These are phyloP conservation scores for Acidomyces sp. DNA, from an alignment of 495 filamentous ascomycete species.

Conservation along the genomic window DNA sequence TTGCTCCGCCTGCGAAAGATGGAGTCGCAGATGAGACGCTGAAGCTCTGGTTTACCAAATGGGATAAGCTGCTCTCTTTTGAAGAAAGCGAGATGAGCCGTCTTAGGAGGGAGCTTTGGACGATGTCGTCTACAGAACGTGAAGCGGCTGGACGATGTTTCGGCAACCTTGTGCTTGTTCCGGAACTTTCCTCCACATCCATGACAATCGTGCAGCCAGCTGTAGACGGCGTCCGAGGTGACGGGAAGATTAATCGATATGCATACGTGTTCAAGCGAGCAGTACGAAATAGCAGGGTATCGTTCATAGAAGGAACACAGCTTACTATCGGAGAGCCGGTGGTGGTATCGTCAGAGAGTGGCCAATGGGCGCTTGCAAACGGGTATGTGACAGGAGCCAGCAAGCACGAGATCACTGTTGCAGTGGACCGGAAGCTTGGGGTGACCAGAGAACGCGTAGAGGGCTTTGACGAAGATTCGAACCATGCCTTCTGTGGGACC, in stretches of 20 bases:
- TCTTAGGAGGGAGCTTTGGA: constrained; percentile 83
- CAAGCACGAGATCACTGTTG: constrained; percentile 63
- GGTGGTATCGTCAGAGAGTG: constrained; percentile 89
- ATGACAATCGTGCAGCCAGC: neutral
- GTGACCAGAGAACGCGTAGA: constrained; percentile 62
- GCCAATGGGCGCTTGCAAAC: constrained; percentile 85
- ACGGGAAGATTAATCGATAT: constrained; percentile 78
- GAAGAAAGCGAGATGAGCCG: constrained; percentile 81
- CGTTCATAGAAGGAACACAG: constrained; percentile 73
- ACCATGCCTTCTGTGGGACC: constrained; percentile 80
- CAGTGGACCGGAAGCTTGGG: constrained; percentile 76
- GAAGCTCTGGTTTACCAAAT: constrained; percentile 78
- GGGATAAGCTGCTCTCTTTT: constrained; percentile 85
- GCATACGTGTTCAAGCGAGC: constrained; percentile 69
- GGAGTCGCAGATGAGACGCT: constrained; percentile 70
- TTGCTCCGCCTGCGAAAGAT: constrained; percentile 41
- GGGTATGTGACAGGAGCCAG: constrained; percentile 71
- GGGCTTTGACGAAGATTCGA: constrained; percentile 59
- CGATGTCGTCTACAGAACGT: constrained; percentile 76
- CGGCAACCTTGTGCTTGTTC: constrained; percentile 61
- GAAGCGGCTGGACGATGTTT: constrained; percentile 75
- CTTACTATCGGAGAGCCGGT: constrained; percentile 81
- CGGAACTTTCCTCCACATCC: constrained; percentile 23
- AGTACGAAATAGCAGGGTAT: constrained; percentile 44
- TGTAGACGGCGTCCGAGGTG: constrained; percentile 30